Evolutionary conservation across 2,329 filamentous ascomycete genomes (phyloP), one percentile per base, ranked within the genome.

Genomic region (Colletotrichum spaethianum): DNA sequence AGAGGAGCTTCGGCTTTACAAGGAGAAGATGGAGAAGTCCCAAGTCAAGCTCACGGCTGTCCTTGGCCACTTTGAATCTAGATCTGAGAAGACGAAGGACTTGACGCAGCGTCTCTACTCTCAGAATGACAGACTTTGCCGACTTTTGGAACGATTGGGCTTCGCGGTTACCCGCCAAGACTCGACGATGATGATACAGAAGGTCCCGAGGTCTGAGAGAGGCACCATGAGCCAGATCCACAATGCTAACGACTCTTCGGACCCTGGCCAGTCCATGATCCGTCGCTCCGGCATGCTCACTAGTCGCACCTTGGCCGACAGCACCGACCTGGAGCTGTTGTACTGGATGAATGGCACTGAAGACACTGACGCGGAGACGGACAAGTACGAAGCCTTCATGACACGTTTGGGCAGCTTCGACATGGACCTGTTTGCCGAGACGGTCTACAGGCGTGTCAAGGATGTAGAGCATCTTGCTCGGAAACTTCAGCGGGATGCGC

Each of bases 401-500:
- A 86, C 90, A 44, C 91, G 91, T 4, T 84, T 98, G 23, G 91
- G 93, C 23, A 89, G 89, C 36, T 96, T 99, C 78, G 94, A 97
- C 78, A 87, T 96, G 59, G 94, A 98, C 73, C 87, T 90, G 3
- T 97, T 98, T 77, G 90, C 91, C 57, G 96, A 98, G 70, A 92
- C 94, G 0, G 88, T 99, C 33, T 93, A 94, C 74, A 96, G 96
- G 78, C 93, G 96, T 18, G 91, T 98, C 77, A 97, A 96, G 77
- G 96, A 99, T 78, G 93, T 97, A 73, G 96, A 99, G 81, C 92
- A 96, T 76, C 93, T 96, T 72, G 95, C 95, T 23, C 93, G 95
- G 69, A 98, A 98, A 83, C 95, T 95, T 86, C 95, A 96, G 78
- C 94, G 94, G 72, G 96, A 99, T 79, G 92, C 94, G 38, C 91